phyloP scores from a whole-genome alignment of 2,329 filamentous ascomycete genomes.

The Chaetomium strumarium region DNA sequence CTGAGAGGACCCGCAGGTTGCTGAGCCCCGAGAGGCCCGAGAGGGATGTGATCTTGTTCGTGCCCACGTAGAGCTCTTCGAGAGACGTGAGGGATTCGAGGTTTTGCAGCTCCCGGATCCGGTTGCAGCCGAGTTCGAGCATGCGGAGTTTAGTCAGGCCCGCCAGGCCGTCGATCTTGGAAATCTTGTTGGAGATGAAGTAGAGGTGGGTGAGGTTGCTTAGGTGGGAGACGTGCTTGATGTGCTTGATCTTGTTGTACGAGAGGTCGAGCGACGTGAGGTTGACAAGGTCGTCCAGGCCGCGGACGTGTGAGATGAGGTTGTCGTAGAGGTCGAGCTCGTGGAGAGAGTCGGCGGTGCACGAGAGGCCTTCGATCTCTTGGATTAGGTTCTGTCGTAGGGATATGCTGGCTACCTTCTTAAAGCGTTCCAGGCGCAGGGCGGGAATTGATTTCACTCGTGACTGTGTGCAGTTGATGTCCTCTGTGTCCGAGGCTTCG shows the following conservation, averaged over 20 bases:
- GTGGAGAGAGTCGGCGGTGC: conserved; percentile 59
- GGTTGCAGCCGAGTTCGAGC: conserved; percentile 86
- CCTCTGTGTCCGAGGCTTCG: conserved; percentile 57
- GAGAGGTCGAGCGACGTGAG: conserved; percentile 81
- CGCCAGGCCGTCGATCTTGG: conserved; percentile 76
- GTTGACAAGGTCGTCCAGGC: conserved; percentile 69
- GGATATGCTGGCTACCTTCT: conserved; percentile 68
- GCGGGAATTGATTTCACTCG: conserved; percentile 72
- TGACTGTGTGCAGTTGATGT: conserved; percentile 87
- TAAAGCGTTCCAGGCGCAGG: conserved; percentile 79
- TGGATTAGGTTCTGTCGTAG: conserved; percentile 89
- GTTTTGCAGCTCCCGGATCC: conserved; percentile 82
- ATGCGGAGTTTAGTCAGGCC: conserved; percentile 69
- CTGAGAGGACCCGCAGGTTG: conserved; percentile 80
- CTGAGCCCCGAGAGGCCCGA: conserved; percentile 67
- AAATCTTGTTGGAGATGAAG: conserved; percentile 93
- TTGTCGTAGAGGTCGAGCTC: conserved; percentile 98
- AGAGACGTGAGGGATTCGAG: conserved; percentile 70
- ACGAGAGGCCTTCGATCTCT: conserved; percentile 66
- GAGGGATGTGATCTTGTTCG: conserved; percentile 90
- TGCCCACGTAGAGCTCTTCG: conserved; percentile 90
- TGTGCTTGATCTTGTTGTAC: conserved; percentile 99
- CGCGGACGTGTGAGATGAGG: conserved; percentile 78
- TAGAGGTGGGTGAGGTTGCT: conserved; percentile 76
- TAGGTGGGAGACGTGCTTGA: conserved; percentile 79